Evolutionary conservation across 768 basidiomycete species (phyloP).

Genomic region (Tulasnella sp.): DNA sequence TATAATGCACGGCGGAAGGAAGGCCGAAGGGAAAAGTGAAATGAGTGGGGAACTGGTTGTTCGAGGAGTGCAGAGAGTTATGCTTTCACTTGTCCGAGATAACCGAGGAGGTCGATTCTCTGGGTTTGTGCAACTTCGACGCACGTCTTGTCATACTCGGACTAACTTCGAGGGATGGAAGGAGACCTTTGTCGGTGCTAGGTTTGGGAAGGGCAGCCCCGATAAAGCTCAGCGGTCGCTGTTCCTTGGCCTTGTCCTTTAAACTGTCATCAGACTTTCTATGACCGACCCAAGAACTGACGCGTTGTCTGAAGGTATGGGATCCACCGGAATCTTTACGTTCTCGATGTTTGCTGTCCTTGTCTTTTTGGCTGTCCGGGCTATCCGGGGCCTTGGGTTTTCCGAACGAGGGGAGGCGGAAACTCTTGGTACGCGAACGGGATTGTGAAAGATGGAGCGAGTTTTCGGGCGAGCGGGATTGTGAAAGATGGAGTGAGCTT

Average conservation of each 20-base stretch:
- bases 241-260: background rate
- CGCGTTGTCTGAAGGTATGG: background rate
- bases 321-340: background rate
- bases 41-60: background rate
- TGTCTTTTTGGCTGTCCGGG: conserved; percentile 8
- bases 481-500: conserved; percentile 10
- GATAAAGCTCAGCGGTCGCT: conserved; percentile 12
- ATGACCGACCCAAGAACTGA: background rate
- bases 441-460: conserved; percentile 7
- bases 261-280: too few species aligned
- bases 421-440: background rate
- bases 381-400: background rate
- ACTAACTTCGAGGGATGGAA: background rate
- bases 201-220: conserved; percentile 1
- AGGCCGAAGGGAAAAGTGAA: background rate
- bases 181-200: background rate
- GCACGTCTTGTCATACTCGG: background rate
- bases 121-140: background rate
- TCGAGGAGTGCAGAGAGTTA: background rate
- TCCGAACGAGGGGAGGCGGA: conserved; percentile 5
- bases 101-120: background rate
- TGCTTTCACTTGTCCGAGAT: background rate
- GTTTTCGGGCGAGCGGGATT: conserved; percentile 7
- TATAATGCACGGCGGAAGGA: background rate
- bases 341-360: conserved; percentile 1